Evolutionary conservation across 2,329 filamentous ascomycete genomes (phyloP).

Genomic region (Diaporthe sp.): DNA sequence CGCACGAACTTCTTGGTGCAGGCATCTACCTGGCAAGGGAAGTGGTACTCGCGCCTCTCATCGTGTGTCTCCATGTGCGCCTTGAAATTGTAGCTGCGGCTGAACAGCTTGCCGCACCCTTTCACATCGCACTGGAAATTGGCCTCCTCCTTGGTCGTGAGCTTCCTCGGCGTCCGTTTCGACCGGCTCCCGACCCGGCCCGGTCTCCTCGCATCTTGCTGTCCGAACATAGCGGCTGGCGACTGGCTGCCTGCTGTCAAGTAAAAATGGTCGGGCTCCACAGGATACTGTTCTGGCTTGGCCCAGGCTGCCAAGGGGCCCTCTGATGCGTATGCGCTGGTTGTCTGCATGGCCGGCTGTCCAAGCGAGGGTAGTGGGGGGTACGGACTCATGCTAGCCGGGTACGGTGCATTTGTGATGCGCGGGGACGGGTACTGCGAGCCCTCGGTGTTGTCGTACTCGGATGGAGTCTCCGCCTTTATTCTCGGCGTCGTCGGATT

Average conservation of each 20-base stretch:
- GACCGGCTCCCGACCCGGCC: slow-evolving; percentile 49
- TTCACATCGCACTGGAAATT: slow-evolving; percentile 78
- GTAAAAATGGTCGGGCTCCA: slow-evolving; percentile 50
- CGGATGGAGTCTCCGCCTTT: slow-evolving; percentile 55
- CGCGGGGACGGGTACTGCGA: slow-evolving; percentile 59
- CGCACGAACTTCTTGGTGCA: slow-evolving; percentile 85
- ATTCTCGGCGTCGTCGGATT: slow-evolving; percentile 51
- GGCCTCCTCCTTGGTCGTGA: slow-evolving; percentile 77
- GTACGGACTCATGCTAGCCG: slow-evolving; percentile 47
- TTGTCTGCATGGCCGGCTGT: slow-evolving; percentile 44
- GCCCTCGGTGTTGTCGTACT: slow-evolving; percentile 55
- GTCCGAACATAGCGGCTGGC: slow-evolving; percentile 44
- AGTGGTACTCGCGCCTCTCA: slow-evolving; percentile 78
- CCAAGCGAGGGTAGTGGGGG: slow-evolving; percentile 35
- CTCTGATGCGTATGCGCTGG: slow-evolving; percentile 56
- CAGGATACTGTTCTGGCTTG: slow-evolving; percentile 54
- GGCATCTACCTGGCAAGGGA: slow-evolving; percentile 73
- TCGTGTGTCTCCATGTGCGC: slow-evolving; percentile 90
- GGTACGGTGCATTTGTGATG: slow-evolving; percentile 53
- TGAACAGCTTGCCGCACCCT: slow-evolving; percentile 84
- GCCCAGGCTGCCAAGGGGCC: slow-evolving; percentile 55
- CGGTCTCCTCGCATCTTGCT: slow-evolving; percentile 46
- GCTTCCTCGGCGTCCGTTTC: slow-evolving; percentile 61
- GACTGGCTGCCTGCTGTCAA: slow-evolving; percentile 35
- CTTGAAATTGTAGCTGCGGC: slow-evolving; percentile 87